Evolutionary conservation across 495 filamentous ascomycete genomes (phyloP), one percentile per base, ranked within the genome.

Genomic region (Lasiosphaeria miniovina): DNA sequence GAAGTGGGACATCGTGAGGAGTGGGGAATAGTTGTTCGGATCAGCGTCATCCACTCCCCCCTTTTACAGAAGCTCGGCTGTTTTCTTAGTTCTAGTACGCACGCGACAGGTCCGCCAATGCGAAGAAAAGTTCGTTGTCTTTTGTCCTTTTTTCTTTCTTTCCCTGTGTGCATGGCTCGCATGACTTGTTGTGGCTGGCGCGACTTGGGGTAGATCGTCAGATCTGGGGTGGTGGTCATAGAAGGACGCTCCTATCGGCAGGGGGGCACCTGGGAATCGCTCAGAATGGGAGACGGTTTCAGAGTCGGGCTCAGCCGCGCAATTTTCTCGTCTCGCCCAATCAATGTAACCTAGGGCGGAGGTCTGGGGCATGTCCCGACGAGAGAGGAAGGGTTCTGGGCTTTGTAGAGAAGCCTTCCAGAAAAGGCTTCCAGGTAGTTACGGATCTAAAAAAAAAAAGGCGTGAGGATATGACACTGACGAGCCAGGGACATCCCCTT

Each of bases 181-280:
- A 51, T 51, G 49, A 33, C 12, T 51, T 51, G 49, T 11, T 34
- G 43, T 46, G 43, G 43, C 43, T 46, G 43, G 17, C 9, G 24
- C 49, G 24, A 51, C 31, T 51, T 31, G 49, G 12, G 49, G 34
- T 17, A 33, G 24, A 34, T 34, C 49, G 49, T 34, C 31, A 11
- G 49, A 51, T 33, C 49, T 51, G 49, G 49, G 49, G 49, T 10
- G 49, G 24, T 2, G 4, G 48, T 31, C 14, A 17, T 49, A 31
- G 48, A 31, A 17, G 17, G 10, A n/a, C 24, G 17, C 14, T 49
- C 48, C 9, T 49, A 49, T 49, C 48, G 49, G 34, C 49, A 51
- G 49, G 49, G 41, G 41, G 24, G 24, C 24, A 15, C n/a, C 49
- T 51, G 49, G 49, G 49, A 51, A 51, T 51, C 32, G 49, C 49